Conservation (phyloP, 2,329 filamentous ascomycete species). For the Teratosphaeria destructans region DNA sequence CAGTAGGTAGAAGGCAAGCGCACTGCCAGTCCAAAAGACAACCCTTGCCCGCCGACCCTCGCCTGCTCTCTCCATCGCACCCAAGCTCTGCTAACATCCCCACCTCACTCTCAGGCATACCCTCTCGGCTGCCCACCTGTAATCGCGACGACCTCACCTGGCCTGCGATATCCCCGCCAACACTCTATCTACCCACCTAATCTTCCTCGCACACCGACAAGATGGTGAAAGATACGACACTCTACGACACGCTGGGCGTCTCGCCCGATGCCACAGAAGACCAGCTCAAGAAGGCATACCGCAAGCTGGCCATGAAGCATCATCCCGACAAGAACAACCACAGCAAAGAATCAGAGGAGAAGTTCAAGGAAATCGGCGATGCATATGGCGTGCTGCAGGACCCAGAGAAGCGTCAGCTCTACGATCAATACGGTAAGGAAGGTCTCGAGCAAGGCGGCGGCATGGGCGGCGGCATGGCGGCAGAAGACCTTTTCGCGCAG, state of each 20-base stretch:
- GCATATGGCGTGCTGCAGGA: slow-evolving; percentile 95
- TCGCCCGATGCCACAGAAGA: slow-evolving; percentile 68
- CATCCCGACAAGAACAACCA: slow-evolving; percentile 94
- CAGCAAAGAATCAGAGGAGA: slow-evolving; percentile 86
- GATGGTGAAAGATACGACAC: slow-evolving; percentile 72
- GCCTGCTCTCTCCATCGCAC: not conserved
- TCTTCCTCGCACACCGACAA: not conserved
- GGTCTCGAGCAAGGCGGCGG: slow-evolving; percentile 79
- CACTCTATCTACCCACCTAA: not conserved
- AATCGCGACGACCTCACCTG: not conserved
- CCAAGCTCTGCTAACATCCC: not conserved
- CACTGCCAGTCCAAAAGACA: not conserved
- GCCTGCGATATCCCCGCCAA: not conserved
- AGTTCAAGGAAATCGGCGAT: slow-evolving; percentile 95
- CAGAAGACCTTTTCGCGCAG: slow-evolving; percentile 91
- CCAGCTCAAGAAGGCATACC: slow-evolving; percentile 87
- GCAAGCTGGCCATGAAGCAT: slow-evolving; percentile 69
- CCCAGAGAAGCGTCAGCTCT: slow-evolving; percentile 77
- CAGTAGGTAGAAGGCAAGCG: not conserved
- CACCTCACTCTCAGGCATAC: not conserved
- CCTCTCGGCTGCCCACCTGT: not conserved
- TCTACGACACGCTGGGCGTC: slow-evolving; percentile 72
- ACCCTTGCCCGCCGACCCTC: not conserved
- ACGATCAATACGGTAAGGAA: slow-evolving; percentile 96
- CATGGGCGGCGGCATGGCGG: slow-evolving; percentile 68